phyloP scores from a whole-genome alignment of 2,329 filamentous ascomycete genomes.

The Fusarium albosuccineum region DNA sequence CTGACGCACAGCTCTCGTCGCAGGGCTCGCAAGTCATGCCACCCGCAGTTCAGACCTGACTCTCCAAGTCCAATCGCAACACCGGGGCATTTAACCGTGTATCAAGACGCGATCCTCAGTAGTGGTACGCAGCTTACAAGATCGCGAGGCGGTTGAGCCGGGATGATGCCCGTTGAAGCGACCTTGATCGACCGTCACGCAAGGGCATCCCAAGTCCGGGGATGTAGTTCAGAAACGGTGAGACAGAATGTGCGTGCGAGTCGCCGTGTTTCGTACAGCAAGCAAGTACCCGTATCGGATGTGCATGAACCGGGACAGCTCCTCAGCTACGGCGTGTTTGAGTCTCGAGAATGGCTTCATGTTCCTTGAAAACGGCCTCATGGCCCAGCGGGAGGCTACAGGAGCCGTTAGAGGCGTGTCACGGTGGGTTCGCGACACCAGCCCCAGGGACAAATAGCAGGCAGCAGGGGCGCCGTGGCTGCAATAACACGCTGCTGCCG shows the following conservation, averaged over 20 bases:
- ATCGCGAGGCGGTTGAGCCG: conserved; percentile 24
- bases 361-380: conserved; percentile 17
- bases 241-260: conserved; percentile 22
- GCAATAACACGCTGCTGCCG: conserved; percentile 17
- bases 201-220: conserved; percentile 25
- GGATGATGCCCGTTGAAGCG: conserved; percentile 26
- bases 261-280: conserved; percentile 20
- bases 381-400: conserved; percentile 35
- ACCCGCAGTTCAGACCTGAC: conserved; percentile 15
- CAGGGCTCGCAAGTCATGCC: conserved; percentile 49
- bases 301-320: conserved; percentile 38
- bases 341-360: conserved; percentile 27
- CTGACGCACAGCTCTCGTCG: conserved; percentile 44
- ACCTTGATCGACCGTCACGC: conserved; percentile 30
- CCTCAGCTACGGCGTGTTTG: conserved; percentile 9
- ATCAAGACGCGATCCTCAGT: conserved; percentile 22
- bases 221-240: conserved; percentile 23
- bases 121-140: conserved; percentile 25
- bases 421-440: conserved; percentile 36
- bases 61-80: conserved; percentile 9
- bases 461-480: conserved; percentile 14
- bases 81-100: conserved; percentile 9
- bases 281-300: conserved; percentile 38
- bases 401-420: conserved; percentile 41
- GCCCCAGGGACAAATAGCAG: conserved; percentile 15